These are phyloP conservation scores for Cutaneotrichosporon dermatis DNA, from an alignment of 1,284 basidiomycete species.

Conservation along the genomic window DNA sequence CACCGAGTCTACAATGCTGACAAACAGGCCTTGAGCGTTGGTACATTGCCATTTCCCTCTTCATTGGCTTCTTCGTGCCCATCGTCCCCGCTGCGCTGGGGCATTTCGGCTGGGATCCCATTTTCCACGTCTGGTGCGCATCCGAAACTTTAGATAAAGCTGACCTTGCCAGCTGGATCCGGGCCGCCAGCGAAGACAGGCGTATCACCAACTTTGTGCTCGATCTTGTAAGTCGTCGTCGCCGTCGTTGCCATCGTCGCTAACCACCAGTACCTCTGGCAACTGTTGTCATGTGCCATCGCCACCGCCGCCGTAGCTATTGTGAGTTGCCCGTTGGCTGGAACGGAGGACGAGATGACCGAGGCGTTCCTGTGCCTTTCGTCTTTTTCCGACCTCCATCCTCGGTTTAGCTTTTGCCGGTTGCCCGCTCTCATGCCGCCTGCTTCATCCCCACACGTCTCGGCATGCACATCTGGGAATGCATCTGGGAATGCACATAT, in stretches of 20 bases:
- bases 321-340: slow-evolving; percentile 14
- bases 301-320: slow-evolving; percentile 24
- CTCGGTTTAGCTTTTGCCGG: too few relatives aligned
- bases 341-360: neutral
- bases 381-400: too few relatives aligned
- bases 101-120: slow-evolving; percentile 24
- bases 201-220: slow-evolving; percentile 26
- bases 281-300: slow-evolving; percentile 29
- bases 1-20: neutral
- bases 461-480: too few relatives aligned
- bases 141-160: neutral
- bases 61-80: slow-evolving; percentile 20
- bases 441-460: neutral
- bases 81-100: slow-evolving; percentile 23
- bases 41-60: slow-evolving; percentile 22
- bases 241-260: neutral
- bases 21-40: slow-evolving; percentile 15
- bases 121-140: slow-evolving; percentile 14
- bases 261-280: slow-evolving; percentile 32
- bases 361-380: neutral
- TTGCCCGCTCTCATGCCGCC: neutral
- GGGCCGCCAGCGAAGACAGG: slow-evolving; percentile 3
- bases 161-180: slow-evolving; percentile 17
- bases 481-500: too few relatives aligned
- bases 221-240: slow-evolving; percentile 20